These are phyloP conservation scores for Heterobasidion annosum DNA, from an alignment of 1,284 basidiomycete genomes.

Conservation along the genomic window DNA sequence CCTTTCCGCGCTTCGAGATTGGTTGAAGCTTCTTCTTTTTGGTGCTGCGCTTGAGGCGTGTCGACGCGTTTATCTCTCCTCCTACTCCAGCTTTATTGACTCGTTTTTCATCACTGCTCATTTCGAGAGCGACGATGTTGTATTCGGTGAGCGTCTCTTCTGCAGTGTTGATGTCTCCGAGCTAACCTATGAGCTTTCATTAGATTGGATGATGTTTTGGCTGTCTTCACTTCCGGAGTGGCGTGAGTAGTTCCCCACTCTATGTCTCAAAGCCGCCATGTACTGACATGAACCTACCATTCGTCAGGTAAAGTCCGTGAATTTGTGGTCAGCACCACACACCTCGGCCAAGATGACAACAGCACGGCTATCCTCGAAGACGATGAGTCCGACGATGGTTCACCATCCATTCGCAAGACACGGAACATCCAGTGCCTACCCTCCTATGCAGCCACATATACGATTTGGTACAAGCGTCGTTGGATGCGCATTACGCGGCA, in stretches of 20 bases:
- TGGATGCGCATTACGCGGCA: constrained; percentile 19
- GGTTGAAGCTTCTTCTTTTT: constrained; percentile 51
- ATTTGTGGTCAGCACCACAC: constrained; percentile 20
- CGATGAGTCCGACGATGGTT: constrained; percentile 12
- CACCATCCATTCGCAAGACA: not conserved
- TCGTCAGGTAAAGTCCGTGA: constrained; percentile 19
- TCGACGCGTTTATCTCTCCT: constrained; percentile 31
- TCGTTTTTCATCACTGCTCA: constrained; percentile 55
- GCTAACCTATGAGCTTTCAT: no score
- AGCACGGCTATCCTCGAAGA: constrained; percentile 8
- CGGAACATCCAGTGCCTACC: constrained; percentile 21
- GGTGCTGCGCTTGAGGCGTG: constrained; percentile 52
- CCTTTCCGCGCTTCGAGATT: constrained; percentile 49
- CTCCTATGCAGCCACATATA: constrained; percentile 17
- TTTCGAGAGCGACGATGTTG: constrained; percentile 48
- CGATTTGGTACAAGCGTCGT: constrained; percentile 22
- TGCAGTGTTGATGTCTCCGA: not conserved
- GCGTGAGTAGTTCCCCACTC: constrained; percentile 13
- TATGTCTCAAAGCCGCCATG: not conserved
- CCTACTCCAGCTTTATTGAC: constrained; percentile 36
- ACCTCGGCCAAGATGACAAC: constrained; percentile 14
- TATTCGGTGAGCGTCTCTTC: constrained; percentile 12
- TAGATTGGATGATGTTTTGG: constrained; percentile 26
- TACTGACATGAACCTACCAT: not conserved
- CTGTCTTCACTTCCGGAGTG: constrained; percentile 23